Conservation (phyloP, 2,329 filamentous ascomycete species). For the Diaporthe capsici region DNA sequence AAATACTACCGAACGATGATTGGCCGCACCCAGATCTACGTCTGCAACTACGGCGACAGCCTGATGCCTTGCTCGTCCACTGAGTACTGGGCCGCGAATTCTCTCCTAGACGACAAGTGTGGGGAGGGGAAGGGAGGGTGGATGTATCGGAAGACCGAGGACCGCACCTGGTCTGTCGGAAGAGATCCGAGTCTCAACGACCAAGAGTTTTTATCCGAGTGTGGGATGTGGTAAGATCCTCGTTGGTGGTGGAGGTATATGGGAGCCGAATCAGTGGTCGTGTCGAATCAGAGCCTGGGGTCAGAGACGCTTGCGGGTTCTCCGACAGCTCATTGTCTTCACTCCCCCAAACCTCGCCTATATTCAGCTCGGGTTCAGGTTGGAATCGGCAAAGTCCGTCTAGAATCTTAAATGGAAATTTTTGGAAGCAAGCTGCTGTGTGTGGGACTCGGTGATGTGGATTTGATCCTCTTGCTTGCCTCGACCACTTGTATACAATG, state of each 20-base stretch:
- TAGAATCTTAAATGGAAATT: not conserved
- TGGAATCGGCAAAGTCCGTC: not conserved
- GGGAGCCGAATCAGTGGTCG: not conserved
- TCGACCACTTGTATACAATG: too few species aligned
- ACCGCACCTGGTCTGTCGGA: conserved; percentile 1
- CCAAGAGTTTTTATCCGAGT: not conserved
- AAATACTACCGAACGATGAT: not conserved
- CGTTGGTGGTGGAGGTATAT: not conserved
- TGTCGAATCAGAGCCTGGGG: not conserved
- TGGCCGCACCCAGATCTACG: not conserved
- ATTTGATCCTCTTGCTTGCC: too few species aligned
- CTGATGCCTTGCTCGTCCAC: not conserved
- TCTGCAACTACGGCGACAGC: conserved; percentile 12
- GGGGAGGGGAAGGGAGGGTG: not conserved
- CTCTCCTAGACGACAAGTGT: not conserved
- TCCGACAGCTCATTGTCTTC: too few species aligned
- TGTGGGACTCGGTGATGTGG: not conserved
- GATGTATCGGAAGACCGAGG: conserved; percentile 1
- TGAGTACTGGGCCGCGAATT: conserved; percentile 9
- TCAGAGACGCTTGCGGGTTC: not conserved
- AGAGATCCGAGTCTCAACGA: not conserved
- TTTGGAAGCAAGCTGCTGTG: not conserved
- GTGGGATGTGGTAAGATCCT: conserved; percentile 12
- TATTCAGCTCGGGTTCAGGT: not conserved
- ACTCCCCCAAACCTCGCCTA: not conserved